Percentiles rank a stretch among this genome's conserved stretches.
phyloP scores from a whole-genome alignment of 306 rosid species.

The Quercus agrifolia region DNA sequence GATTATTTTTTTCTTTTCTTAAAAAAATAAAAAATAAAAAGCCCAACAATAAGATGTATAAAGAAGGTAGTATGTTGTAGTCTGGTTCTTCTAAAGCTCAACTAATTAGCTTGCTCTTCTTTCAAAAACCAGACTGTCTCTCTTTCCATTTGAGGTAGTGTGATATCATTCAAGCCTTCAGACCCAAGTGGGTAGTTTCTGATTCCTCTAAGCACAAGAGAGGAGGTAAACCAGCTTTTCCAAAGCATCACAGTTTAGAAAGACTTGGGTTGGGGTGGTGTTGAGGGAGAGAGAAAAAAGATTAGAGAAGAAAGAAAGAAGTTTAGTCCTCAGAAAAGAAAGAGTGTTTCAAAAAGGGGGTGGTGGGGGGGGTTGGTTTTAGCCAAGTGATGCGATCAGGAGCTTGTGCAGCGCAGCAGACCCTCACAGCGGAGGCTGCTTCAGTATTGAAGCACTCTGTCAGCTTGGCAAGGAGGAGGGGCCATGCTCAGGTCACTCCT shows the following conservation, averaged over 20 bases:
- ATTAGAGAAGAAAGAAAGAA: constrained; percentile 13
- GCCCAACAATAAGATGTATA: constrained; percentile 44
- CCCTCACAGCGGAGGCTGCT: constrained; percentile 99
- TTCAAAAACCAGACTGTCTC: not conserved
- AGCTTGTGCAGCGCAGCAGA: constrained; percentile 79
- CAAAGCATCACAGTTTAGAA: constrained; percentile 15
- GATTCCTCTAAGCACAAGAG: constrained; percentile 14
- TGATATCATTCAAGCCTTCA: constrained; percentile 14
- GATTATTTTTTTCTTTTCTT: too few species aligned
- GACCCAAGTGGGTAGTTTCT: constrained; percentile 9
- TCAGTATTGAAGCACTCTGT: constrained; percentile 84
- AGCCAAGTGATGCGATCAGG: constrained; percentile 89
- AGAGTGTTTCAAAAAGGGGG: constrained; percentile 21
- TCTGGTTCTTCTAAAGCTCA: constrained; percentile 40
- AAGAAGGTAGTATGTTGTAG: constrained; percentile 50
- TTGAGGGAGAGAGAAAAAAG: constrained; percentile 6
- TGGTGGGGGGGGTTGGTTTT: constrained; percentile 58
- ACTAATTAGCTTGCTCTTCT: constrained; percentile 20
- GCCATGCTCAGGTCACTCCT: constrained; percentile 98
- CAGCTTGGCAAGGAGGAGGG: constrained; percentile 70
- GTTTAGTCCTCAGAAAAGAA: constrained; percentile 13
- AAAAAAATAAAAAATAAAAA: not conserved
- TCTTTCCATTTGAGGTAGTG: not conserved
- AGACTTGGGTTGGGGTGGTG: constrained; percentile 29
- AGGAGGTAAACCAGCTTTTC: not conserved